Percentiles rank a stretch among this genome's conserved stretches.
These are phyloP conservation scores for Thalia dealbata DNA, from an alignment of 176 grass and related monocot species.

Conservation along the genomic window DNA sequence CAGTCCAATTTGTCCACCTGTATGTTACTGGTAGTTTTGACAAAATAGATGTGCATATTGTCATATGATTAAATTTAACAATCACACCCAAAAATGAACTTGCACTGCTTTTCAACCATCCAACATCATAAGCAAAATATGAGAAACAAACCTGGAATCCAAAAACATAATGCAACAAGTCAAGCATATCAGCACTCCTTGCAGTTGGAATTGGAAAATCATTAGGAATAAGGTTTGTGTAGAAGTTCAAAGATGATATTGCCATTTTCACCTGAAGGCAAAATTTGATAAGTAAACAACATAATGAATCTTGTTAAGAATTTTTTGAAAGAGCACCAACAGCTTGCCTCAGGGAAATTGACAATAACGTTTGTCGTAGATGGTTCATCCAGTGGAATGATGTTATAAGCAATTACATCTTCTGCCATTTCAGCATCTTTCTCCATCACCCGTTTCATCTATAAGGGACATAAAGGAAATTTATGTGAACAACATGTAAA, in stretches of 20 bases:
- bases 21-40: too few relatives aligned
- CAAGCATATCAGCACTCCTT: slow-evolving; percentile 85
- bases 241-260: slow-evolving; percentile 73
- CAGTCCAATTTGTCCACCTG: too few relatives aligned
- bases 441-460: slow-evolving; percentile 87
- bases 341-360: slow-evolving; percentile 55
- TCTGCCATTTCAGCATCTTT: slow-evolving; percentile 83
- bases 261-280: slow-evolving; percentile 65
- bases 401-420: slow-evolving; percentile 83
- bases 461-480: slow-evolving; percentile 19
- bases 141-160: slow-evolving; percentile 66
- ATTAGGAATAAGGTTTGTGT: slow-evolving; percentile 48
- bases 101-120: not conserved
- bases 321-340: slow-evolving; percentile 12
- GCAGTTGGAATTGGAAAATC: slow-evolving; percentile 53
- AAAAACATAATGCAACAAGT: slow-evolving; percentile 77
- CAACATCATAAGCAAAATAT: not conserved
- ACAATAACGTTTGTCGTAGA: slow-evolving; percentile 69
- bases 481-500: not conserved
- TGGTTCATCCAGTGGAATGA: slow-evolving; percentile 71
- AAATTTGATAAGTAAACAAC: slow-evolving; percentile 9
- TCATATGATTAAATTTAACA: too few relatives aligned
- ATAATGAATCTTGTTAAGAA: slow-evolving; percentile 4
- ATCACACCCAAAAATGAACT: not conserved
- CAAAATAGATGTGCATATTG: too few relatives aligned